Base-by-base conservation (phyloP, 179 eudicot species). In the Amaranthus tricolor region DNA sequence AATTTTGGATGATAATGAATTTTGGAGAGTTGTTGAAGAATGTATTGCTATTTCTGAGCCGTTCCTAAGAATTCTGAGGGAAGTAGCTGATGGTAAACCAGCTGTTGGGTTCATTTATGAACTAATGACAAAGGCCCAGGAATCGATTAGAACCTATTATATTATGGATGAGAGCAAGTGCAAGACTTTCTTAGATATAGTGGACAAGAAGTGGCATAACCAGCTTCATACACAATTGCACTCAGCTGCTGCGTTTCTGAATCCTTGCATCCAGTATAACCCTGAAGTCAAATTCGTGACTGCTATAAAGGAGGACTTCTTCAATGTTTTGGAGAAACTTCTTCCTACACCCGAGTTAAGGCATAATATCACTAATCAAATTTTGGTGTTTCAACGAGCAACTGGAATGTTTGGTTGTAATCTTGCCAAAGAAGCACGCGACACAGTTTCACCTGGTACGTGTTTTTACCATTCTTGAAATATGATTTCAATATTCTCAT, bases 91-190 rank as follows among this genome's bases (percentile, higher is more conserved):
- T 62, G 91, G 95, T 49, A 95, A 87, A 80, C 90, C 97, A 15
- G 93, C 91, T 6, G 91, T 87, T 65, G 96, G 99, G 21, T 86
- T 76, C 73, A 82, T 95, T 64, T 95, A 95, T 51, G 99, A 95
- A 83, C 68, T 93, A 81, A 91, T 95, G 98, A 95, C 93, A 47
- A 88, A 84, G 79, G 98, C 98, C 48, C 91, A 88, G 82, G 99
- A 95, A 72, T 95, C 99, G 0, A 91, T 95, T 47, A 79, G 98
- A 79, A 93, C 99, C 6, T 95, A 95, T 77, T 95, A 91, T 77
- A 95, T 95, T 8, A 95, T 95, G 99, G 99, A 95, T 78, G 99
- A 95, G 81, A 75, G 88, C 56, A 95, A 95, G 79, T 90, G 99
- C 81, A 95, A 91, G 82, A 88, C 89, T 1, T 85, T 89, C 74